Base-by-base conservation (phyloP, 2,329 filamentous ascomycete genomes). In the Cytospora leucostoma region DNA sequence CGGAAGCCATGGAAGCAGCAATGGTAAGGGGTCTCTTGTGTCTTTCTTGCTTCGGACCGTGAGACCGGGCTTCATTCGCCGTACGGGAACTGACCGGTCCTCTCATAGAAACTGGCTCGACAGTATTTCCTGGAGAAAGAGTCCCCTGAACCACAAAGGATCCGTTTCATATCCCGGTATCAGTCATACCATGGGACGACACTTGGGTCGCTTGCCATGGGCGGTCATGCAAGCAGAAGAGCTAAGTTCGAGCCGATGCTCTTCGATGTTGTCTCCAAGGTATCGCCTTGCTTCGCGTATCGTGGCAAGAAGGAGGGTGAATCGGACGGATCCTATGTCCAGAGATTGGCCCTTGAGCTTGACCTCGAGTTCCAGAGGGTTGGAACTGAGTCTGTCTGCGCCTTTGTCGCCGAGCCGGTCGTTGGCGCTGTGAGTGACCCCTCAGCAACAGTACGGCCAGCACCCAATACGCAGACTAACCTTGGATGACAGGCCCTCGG, bases 141-240 rank as follows among this genome's bases (percentile, higher is more conserved):
- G 81, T 74, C 76, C 0, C 75, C 84, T 0, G 80, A 91, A 67
- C 79, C 81, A 1, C 73, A 80, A 47, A 81, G 89, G n/a, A 80
- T 75, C 0, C 78, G 81, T 12, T 91, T 92, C 73, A 91, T 93
- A 68, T 82, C 87, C 4, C 82, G 90, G 15, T 74, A 82, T 40
- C 81, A 86, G 50, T 90, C 88, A 5, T 93, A 91, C 68, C 90
- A 93, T 67, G 90, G 90, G 10, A 87, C 81, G 4, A 93, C 89
- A 0, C 75, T 93, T 0, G 89, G 89, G 0, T 81, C 89, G 1
- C 79, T 93, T 60, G 82, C 84, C 0, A 78, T 89, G 17, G 82
- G 88, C 11, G 88, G 88, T 11, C 86, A 92, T 71, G 74, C 80
- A 4, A 77, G 78, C 6, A 80, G 90, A 40, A 82, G 87, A 63